Conservation (phyloP, 768 basidiomycete genomes). For the Tricholoma sp. region DNA sequence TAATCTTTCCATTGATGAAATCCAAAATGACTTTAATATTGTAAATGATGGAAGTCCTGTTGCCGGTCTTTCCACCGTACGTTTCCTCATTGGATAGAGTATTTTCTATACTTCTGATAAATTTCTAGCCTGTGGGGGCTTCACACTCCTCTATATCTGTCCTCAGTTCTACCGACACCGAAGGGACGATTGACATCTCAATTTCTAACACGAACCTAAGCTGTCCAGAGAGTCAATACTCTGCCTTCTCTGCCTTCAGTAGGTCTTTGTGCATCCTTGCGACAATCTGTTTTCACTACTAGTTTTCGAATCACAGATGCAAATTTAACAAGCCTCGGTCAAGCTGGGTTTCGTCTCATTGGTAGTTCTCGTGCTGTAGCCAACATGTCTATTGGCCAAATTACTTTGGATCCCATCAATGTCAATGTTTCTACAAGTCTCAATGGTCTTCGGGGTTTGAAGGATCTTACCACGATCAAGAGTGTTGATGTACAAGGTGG, state of each 20-base stretch:
- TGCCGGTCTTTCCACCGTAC: conserved; percentile 57
- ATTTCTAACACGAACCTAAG: conserved; percentile 50
- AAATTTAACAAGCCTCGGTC: conserved; percentile 46
- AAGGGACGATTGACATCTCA: conserved; percentile 60
- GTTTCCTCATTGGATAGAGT: background rate
- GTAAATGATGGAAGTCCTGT: conserved; percentile 45
- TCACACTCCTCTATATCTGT: conserved; percentile 58
- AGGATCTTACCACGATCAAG: conserved; percentile 49
- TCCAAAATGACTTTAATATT: conserved; percentile 63
- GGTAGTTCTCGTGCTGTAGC: conserved; percentile 59
- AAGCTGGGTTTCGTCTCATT: conserved; percentile 50
- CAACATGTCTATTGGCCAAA: conserved; percentile 55
- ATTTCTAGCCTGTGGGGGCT: conserved; percentile 50
- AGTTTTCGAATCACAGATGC: conserved; percentile 32
- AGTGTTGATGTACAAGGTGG: conserved; percentile 66
- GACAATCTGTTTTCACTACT: conserved; percentile 4
- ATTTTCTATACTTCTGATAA: background rate
- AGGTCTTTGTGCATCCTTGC: conserved; percentile 15
- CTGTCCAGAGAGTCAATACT: conserved; percentile 42
- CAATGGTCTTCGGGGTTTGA: conserved; percentile 56
- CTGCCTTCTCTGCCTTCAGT: conserved; percentile 58
- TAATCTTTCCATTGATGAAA: conserved; percentile 48
- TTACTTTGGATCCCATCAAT: conserved; percentile 66
- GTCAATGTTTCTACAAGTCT: conserved; percentile 64
- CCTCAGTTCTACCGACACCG: conserved; percentile 46